These are phyloP conservation scores for Pleurotus giganteus DNA, from an alignment of 768 basidiomycete genomes.

Conservation along the genomic window DNA sequence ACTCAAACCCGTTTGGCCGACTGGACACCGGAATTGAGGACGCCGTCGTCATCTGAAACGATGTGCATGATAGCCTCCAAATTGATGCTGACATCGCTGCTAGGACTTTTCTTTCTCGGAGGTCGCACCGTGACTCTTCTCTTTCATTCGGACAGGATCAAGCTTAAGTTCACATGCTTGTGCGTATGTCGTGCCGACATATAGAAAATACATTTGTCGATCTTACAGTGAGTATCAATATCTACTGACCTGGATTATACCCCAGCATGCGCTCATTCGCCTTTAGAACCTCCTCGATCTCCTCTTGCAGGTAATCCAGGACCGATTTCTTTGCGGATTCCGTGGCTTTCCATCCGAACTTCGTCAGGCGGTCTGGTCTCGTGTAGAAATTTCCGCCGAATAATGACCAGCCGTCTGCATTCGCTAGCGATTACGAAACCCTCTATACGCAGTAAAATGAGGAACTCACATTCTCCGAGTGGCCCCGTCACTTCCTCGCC, in stretches of 20 bases:
- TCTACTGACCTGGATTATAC: conserved; percentile 3
- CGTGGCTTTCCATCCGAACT: conserved; percentile 37
- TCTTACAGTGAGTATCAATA: neutral
- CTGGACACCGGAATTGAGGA: too few relatives aligned
- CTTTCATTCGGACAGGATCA: too few relatives aligned
- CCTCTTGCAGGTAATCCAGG: conserved; percentile 20
- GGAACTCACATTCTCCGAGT: conserved; percentile 35
- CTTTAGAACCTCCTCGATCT: conserved; percentile 19
- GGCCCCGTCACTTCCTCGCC: conserved; percentile 31
- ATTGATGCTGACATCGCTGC: too few relatives aligned
- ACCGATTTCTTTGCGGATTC: conserved; percentile 19
- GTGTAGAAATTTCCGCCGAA: conserved; percentile 36
- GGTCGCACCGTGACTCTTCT: too few relatives aligned
- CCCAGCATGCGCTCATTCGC: conserved; percentile 11
- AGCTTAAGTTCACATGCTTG: too few relatives aligned
- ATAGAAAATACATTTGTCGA: too few relatives aligned
- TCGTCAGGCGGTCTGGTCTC: conserved; percentile 31
- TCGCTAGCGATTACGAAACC: neutral
- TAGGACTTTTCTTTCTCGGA: too few relatives aligned
- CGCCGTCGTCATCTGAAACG: too few relatives aligned
- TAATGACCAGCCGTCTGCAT: conserved; percentile 37
- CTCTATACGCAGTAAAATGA: neutral
- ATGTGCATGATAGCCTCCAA: too few relatives aligned
- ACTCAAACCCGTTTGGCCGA: too few relatives aligned
- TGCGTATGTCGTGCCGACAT: too few relatives aligned